Base-by-base conservation (phyloP, 176 grass and related monocot species). In the Eleusine coracana region DNA sequence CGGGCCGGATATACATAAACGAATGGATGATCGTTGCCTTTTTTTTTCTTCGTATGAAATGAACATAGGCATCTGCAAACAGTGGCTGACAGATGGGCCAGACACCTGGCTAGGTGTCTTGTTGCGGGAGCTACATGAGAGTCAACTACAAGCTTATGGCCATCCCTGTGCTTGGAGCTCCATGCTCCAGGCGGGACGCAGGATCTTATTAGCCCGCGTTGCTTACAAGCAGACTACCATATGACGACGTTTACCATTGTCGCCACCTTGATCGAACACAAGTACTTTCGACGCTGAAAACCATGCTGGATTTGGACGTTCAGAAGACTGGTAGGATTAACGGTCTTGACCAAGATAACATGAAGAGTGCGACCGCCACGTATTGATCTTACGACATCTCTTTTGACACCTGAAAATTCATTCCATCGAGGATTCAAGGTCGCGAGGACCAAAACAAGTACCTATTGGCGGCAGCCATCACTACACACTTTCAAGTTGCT, bases 201-300 rank as follows among this genome's bases (percentile, higher is more conserved):
- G 67, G 74, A 83, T 88, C 80, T 83, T 59, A 38, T 83, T 59
- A 38, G 13, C 38, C 59, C 13, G 80, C 80, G 74, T 88, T 73
- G 74, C 74, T 73, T 88, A 71, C 64, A 83, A 83, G 80, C 85
- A 70, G 29, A 62, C 63, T 66, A 44, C 31, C 11, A 6, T 18
- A 50, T 6, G 21, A 62, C 0, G 21, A 62, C 0, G 64, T 52
- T 39, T 29, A 50, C 41, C 71, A 51, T 68, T 38, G 62, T 36
- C 39, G 54, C 31, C 21, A 34, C 27, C 77, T 39, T 50, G 25
- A 34, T 34, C 31, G 31, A 62, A 6, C 41, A 52, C 41, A 52
- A 41, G 1, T 25, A 37, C 66, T 3, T 13, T 36, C 0, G 23
- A 66, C 49, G 18, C 21, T 68, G 1, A 50, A 75, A 56, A 20